Conservation (phyloP, 1,139 yeast species). For the Candida buenavistaensis region DNA sequence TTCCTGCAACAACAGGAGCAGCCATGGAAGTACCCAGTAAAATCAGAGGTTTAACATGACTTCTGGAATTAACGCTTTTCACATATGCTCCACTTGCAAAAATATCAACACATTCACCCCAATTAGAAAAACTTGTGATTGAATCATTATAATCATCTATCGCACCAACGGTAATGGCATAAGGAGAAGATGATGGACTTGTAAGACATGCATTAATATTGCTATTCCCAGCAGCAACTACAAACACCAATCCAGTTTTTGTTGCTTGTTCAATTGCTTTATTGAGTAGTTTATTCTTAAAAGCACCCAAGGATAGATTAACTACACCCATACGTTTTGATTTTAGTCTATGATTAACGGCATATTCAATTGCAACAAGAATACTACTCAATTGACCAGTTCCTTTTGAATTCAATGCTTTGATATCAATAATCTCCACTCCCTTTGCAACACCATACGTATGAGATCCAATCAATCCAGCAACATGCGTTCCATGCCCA, state of each 20-base stretch:
- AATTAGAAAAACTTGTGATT: conserved; percentile 75
- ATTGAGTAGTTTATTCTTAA: conserved; percentile 62
- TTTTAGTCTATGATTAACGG: conserved; percentile 55
- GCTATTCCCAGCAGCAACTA: conserved; percentile 86
- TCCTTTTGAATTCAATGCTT: conserved; percentile 62
- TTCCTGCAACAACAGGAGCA: conserved; percentile 76
- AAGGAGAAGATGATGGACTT: conserved; percentile 74
- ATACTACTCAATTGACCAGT: conserved; percentile 68
- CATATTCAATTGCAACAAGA: conserved; percentile 68
- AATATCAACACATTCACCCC: conserved; percentile 85
- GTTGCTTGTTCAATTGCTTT: conserved; percentile 71
- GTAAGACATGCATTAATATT: conserved; percentile 73
- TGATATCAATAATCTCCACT: conserved; percentile 65
- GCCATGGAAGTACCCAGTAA: conserved; percentile 90
- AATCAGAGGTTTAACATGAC: conserved; percentile 27
- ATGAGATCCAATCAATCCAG: conserved; percentile 77
- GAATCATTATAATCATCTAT: conserved; percentile 69
- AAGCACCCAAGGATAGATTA: conserved; percentile 76
- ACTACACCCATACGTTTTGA: conserved; percentile 58
- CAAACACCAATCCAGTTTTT: conserved; percentile 68
- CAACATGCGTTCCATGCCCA: conserved; percentile 88
- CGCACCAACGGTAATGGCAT: conserved; percentile 83
- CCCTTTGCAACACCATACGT: conserved; percentile 80
- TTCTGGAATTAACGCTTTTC: conserved; percentile 37
- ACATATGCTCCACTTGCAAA: conserved; percentile 80